Conservation (phyloP, 805 yeast genomes). For the Barnettozyma sucrosica region DNA sequence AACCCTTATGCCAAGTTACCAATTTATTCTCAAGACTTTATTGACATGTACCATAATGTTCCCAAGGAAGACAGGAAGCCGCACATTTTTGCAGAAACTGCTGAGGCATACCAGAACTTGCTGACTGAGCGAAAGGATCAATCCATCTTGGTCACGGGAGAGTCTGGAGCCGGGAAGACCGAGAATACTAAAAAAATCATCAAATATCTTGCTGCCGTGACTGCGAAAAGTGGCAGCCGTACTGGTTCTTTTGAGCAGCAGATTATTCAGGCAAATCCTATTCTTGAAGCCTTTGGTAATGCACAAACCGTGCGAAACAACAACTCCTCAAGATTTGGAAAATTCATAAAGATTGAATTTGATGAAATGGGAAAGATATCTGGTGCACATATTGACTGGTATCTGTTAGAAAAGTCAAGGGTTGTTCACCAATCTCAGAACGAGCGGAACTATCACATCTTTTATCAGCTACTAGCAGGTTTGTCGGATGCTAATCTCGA, state of each 20-base stretch:
- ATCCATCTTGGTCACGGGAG: slow-evolving; percentile 95
- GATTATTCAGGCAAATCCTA: slow-evolving; percentile 91
- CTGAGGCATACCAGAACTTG: slow-evolving; percentile 75
- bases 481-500: slow-evolving; percentile 44
- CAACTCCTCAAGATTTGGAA: slow-evolving; percentile 95
- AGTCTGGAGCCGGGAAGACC: slow-evolving; percentile 98
- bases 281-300: slow-evolving; percentile 93
- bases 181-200: slow-evolving; percentile 94
- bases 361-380: slow-evolving; percentile 54
- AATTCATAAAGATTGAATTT: slow-evolving; percentile 85
- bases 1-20: slow-evolving; percentile 81
- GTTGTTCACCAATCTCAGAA: slow-evolving; percentile 67
- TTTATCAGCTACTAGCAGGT: slow-evolving; percentile 81
- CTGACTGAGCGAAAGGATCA: slow-evolving; percentile 69
- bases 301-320: slow-evolving; percentile 92
- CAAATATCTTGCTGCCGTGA: slow-evolving; percentile 80
- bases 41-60: slow-evolving; percentile 48
- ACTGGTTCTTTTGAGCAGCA: slow-evolving; percentile 62
- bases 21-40: slow-evolving; percentile 57
- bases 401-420: slow-evolving; percentile 87
- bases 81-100: slow-evolving; percentile 88
- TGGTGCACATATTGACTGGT: slow-evolving; percentile 95
- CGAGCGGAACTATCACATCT: slow-evolving; percentile 88
- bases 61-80: slow-evolving; percentile 54
- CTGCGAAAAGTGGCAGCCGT: slow-evolving; percentile 31